phyloP scores from a whole-genome alignment of 768 basidiomycete species.

The Tephrocybe rancida region DNA sequence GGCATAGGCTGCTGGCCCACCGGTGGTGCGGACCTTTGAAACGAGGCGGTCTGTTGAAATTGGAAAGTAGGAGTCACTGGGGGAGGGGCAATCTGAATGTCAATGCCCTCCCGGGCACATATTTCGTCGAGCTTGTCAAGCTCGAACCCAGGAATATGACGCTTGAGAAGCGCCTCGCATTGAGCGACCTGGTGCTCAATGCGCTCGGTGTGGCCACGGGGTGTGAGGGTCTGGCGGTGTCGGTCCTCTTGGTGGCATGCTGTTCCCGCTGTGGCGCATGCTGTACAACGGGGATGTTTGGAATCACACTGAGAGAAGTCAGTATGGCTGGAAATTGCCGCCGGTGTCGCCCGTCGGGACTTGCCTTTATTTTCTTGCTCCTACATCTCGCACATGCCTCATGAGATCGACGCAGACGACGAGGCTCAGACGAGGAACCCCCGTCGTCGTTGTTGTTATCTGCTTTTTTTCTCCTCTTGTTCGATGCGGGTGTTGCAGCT shows the following conservation, averaged over 20 bases:
- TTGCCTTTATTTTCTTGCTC: constrained; percentile 96
- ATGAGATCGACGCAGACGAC: constrained; percentile 84
- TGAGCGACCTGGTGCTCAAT: constrained; percentile 80
- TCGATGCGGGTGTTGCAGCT: constrained; percentile 28
- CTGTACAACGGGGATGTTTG: constrained; percentile 85
- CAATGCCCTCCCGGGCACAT: constrained; percentile 68
- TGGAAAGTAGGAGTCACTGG: constrained; percentile 31
- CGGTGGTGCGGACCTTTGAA: constrained; percentile 32
- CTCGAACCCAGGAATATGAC: constrained; percentile 67
- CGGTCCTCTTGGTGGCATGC: constrained; percentile 87
- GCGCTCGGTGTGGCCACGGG: constrained; percentile 80
- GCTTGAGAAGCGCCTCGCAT: constrained; percentile 79
- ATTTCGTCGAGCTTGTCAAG: constrained; percentile 68
- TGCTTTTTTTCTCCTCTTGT: constrained; percentile 61
- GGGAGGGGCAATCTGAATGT: constrained; percentile 35
- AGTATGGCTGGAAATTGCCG: constrained; percentile 74
- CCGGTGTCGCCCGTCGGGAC: constrained; percentile 71
- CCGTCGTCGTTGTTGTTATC: constrained; percentile 60
- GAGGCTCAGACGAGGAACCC: constrained; percentile 64
- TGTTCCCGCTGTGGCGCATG: constrained; percentile 79
- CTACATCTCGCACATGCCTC: constrained; percentile 93
- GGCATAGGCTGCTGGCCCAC: constrained; percentile 37
- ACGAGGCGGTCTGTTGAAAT: constrained; percentile 29
- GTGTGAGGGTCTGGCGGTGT: constrained; percentile 84
- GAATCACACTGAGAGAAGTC: constrained; percentile 74